Evolutionary conservation across 202 grass and related monocot genomes (phyloP), one percentile per base, ranked within the genome.

Genomic region (Panicum virgatum): DNA sequence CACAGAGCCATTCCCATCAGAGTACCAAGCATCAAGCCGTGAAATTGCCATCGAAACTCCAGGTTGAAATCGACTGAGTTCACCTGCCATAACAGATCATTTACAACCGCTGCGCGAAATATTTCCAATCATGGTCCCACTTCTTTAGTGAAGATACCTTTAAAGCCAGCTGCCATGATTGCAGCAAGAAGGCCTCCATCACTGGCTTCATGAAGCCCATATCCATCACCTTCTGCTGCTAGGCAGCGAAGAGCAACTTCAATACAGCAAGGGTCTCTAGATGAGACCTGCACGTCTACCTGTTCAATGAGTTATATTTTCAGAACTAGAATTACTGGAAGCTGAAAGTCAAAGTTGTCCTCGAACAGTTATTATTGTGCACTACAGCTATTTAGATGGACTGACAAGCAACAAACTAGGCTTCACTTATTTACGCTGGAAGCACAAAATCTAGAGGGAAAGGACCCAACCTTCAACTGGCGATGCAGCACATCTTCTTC

Each of bases 11-110:
- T 90, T 81, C 36, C 86, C 87, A 74, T 88, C 85, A 50, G 90
- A 95, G 88, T 91, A 98, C 92, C 92, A 98, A 83, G 96, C 90
- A 93, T 98, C 96, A 59, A 95, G 87, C 79, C 96, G 85, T 56
- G 92, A 98, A 72, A 98, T 98, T 72, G 93, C 90, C 84, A 91
- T 93, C 47, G 92, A 91, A 82, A 98, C 92, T 81, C 96, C 96
- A 84, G 87, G 72, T 88, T 98, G 92, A 80, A 98, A 98, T 57
- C 92, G 96, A 88, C 85, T 93, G 66, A 98, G 87, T 80, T 95
- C 90, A 36, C 96, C 96, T 98, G 69, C 13, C 72, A 80, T n/a
- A 67, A 47, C 5, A 3, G 59, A 87, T 76, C 12, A 88, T 79
- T 80, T 0, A 30, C 15, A 39, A 75, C n/a, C 18, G 40, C 8